These are phyloP conservation scores for Aspergillus affinis DNA, from an alignment of 495 filamentous ascomycete species.

Conservation along the genomic window DNA sequence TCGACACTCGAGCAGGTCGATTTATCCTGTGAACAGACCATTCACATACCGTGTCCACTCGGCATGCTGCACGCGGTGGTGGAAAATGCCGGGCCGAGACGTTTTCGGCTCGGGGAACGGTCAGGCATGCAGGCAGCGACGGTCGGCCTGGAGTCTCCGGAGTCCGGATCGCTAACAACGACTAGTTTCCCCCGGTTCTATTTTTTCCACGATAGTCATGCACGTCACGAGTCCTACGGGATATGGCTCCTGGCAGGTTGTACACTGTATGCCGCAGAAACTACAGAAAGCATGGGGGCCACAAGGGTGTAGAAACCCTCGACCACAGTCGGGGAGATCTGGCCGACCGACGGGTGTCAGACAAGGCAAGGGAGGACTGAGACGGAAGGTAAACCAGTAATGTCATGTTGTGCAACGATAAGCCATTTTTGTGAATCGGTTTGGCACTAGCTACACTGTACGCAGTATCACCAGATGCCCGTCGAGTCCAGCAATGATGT, in stretches of 20 bases:
- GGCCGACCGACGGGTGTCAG: neutral
- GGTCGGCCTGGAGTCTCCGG: neutral
- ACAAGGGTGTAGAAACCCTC: neutral
- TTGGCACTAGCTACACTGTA: neutral
- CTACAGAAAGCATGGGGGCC: neutral
- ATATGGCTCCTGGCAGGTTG: too few species aligned
- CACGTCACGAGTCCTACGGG: neutral
- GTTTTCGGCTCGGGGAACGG: slow-evolving; percentile 3
- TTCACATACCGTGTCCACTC: too few species aligned
- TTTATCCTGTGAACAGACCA: neutral
- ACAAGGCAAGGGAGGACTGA: neutral
- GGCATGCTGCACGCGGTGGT: neutral
- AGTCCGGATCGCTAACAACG: too few species aligned
- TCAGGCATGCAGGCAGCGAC: neutral
- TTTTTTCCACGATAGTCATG: neutral
- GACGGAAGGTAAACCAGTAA: neutral
- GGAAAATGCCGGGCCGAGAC: slow-evolving; percentile 4
- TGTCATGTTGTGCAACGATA: neutral
- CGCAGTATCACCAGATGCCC: too few species aligned
- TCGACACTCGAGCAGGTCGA: neutral
- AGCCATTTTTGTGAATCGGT: neutral
- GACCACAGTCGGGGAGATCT: neutral
- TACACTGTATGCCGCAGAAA: neutral
- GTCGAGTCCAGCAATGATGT: neutral
- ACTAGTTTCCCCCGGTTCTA: too few species aligned